Evolutionary conservation across 2,329 filamentous ascomycete species (phyloP), one percentile per base, ranked within the genome.

Genomic region (Lachnellula hyalina): DNA sequence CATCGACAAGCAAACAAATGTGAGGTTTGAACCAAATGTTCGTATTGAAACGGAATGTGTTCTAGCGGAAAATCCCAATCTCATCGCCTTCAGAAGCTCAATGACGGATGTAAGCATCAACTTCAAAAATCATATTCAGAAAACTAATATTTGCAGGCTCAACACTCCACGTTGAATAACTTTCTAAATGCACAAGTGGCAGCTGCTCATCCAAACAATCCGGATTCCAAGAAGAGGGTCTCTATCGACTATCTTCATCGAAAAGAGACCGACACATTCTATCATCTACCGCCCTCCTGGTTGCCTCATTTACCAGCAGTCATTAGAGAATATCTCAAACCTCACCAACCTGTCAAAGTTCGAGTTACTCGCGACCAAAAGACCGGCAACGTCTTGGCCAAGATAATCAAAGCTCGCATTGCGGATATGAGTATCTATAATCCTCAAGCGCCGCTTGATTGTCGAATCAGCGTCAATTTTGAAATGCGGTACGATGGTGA

Each of bases 331-430:
- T 78, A 83, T n/a, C 71, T 87, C 42, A 75, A 82, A 58, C 74
- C 77, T 35, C 75, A 82, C 53, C 78, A 84, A 63, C 65, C 72
- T 15, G 66, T 84, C 59, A 85, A 83, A 63, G 81, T 92, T 7
- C 85, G 91, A 17, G 83, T 96, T 5, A 92, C 89, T 2, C 82
- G 84, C 54, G 87, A 96, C 68, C 84, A 87, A 67, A 86, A 86
- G 65, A 89, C 83, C 0, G 79, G 80, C 25, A 77, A 85, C 55
- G 74, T 92, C 2, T 73, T 93, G 11, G 86, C 85, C 56, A 91
- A 89, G 70, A 96, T 99, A 65, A 84, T 99, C 72, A 99, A 99
- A 75, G 84, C 86, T 25, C 84, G 91, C n/a, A 79, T 97, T 14
- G 85, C 83, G 25, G 91, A 99, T 69, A 75, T 96, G n/a, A 88